These are phyloP conservation scores for Diaporthe velutina DNA, from an alignment of 2,329 filamentous ascomycete genomes.

Conservation along the genomic window DNA sequence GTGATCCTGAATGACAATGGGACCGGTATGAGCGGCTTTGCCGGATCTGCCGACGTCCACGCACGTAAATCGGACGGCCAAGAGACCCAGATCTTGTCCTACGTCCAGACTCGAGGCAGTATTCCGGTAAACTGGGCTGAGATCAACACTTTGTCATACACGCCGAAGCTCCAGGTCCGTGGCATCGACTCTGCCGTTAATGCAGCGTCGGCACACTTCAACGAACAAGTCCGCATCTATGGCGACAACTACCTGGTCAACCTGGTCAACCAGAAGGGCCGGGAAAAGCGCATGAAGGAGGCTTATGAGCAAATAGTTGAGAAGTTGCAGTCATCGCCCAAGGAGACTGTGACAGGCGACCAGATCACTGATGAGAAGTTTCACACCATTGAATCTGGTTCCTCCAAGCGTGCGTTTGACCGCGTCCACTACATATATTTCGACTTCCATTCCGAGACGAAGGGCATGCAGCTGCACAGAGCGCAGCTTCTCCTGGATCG, in stretches of 20 bases:
- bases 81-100: slow-evolving; percentile 91
- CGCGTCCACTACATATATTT: slow-evolving; percentile 97
- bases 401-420: slow-evolving; percentile 75
- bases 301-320: slow-evolving; percentile 94
- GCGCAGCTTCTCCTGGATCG: slow-evolving; percentile 88
- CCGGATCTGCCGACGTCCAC: slow-evolving; percentile 80
- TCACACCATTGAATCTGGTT: slow-evolving; percentile 77
- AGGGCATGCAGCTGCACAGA: slow-evolving; percentile 93
- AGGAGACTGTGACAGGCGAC: slow-evolving; percentile 76
- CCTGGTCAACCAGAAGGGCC: slow-evolving; percentile 94
- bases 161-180: slow-evolving; percentile 88
- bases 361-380: slow-evolving; percentile 83
- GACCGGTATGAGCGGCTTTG: slow-evolving; percentile 82
- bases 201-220: slow-evolving; percentile 88
- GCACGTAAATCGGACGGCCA: slow-evolving; percentile 77
- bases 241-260: slow-evolving; percentile 98
- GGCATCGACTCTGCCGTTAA: slow-evolving; percentile 83
- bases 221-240: slow-evolving; percentile 92
- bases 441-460: slow-evolving; percentile 98
- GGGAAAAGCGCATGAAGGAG: slow-evolving; percentile 89
- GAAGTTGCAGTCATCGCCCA: slow-evolving; percentile 76
- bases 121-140: slow-evolving; percentile 97
- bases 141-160: slow-evolving; percentile 92
- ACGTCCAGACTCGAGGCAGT: slow-evolving; percentile 96
- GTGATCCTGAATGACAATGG: slow-evolving; percentile 87